Percentiles rank a stretch among this genome's conserved stretches.
These are phyloP conservation scores for Phylloporus arenicola DNA, from an alignment of 768 basidiomycete species.

Conservation along the genomic window DNA sequence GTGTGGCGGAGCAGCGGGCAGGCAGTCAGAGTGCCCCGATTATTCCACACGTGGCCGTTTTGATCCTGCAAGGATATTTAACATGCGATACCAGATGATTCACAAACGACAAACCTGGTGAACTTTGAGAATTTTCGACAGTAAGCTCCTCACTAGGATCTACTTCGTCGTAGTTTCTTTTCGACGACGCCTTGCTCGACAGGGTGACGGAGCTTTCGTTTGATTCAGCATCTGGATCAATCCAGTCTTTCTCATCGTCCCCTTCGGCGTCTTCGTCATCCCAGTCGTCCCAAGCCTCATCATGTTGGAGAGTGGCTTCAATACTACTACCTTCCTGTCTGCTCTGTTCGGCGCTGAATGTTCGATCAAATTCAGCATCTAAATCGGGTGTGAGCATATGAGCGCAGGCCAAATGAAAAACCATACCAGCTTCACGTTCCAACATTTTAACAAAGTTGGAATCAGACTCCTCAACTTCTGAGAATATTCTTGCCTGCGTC, in stretches of 20 bases:
- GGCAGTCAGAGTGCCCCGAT: conserved; percentile 6
- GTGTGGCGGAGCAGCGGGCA: neutral
- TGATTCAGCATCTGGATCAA: conserved; percentile 43
- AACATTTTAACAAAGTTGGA: conserved; percentile 23
- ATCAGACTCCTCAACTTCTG: conserved; percentile 26
- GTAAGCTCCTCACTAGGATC: conserved; percentile 38
- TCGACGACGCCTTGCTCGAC: conserved; percentile 50
- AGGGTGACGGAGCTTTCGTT: conserved; percentile 52
- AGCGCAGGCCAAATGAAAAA: neutral
- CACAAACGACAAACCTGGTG: conserved; percentile 39
- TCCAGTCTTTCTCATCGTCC: conserved; percentile 42
- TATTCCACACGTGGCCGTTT: conserved; percentile 42
- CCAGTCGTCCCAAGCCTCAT: conserved; percentile 28
- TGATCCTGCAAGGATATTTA: conserved; percentile 27
- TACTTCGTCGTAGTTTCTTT: conserved; percentile 44
- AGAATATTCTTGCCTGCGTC: conserved; percentile 2
- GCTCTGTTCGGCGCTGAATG: conserved; percentile 13
- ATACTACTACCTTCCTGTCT: conserved; percentile 14
- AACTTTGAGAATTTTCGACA: conserved; percentile 31
- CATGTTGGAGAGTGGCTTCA: conserved; percentile 13
- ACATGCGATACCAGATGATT: neutral
- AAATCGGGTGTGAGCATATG: conserved; percentile 5
- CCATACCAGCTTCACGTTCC: conserved; percentile 29
- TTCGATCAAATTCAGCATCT: conserved; percentile 26
- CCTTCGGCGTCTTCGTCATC: conserved; percentile 40